Evolutionary conservation across 208 protist species (phyloP), one percentile per base, ranked within the genome.

Genomic region (Acanthamoeba triangularis): DNA sequence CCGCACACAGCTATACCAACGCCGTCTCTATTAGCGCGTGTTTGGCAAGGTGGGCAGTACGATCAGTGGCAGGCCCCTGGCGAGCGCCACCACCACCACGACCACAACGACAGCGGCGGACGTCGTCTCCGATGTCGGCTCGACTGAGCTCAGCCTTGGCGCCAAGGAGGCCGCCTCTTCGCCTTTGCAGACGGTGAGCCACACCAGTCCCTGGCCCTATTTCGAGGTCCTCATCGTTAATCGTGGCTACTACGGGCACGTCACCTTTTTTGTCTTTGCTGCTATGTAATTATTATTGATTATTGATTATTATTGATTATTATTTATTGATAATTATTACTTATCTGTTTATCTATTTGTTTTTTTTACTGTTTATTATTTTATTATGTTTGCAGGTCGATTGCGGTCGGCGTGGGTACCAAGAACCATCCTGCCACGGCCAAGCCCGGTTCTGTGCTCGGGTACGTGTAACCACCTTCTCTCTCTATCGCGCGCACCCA

Each of bases 11-110:
- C 7, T 3, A 25, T 61, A 1, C 20, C 56, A 3, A 25, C 65
- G 11, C 65, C n/a, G 4, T 74, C 30, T 67, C 69, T 30, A 8
- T 20, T 33, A 88, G 80, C 80, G 80, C 49, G 80, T 88, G 80
- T 88, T 88, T 88, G 80, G 80, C 47, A 88, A 88, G 30, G 80
- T 88, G 80, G 80, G 80, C 49, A 63, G 80, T 49, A 37, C 80
- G 20, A 37, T 88, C 49, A 88, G 80, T 49, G 80, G 41, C 25
- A 23, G 76, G 28, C 44, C 76, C 5, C 47, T 85, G 44, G 47
- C 44, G 44, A 41, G 76, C 25, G 52, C 52, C 52, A 56, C 52
- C 2, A 56, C 52, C 41, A 47, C 41, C 2, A 47, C 41, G 1
- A 4, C 41, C 41, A 44, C 25, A 37, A 25, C 30, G 18, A 74